A percentile compares a stretch with the other conserved stretches of the same genome.
phyloP scores from a whole-genome alignment of 495 filamentous ascomycete species.

The Penicillium psychrofluorescens region DNA sequence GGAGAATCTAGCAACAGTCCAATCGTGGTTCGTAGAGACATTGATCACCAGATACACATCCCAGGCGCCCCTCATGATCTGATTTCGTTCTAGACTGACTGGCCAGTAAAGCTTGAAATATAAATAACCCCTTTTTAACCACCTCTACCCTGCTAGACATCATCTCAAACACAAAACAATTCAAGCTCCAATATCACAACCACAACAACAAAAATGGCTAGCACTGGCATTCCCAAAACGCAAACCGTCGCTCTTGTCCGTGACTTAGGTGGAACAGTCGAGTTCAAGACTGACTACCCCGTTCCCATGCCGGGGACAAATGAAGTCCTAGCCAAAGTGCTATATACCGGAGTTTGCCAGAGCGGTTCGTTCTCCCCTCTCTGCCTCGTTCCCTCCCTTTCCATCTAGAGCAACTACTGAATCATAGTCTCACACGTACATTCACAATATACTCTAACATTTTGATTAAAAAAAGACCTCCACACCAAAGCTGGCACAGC shows the following conservation, averaged over 20 bases:
- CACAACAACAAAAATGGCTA: slow-evolving; percentile 12
- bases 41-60: not conserved
- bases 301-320: slow-evolving; percentile 34
- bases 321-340: slow-evolving; percentile 43
- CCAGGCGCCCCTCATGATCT: too few species aligned
- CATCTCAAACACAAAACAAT: not conserved
- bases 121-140: too few species aligned
- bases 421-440: not conserved
- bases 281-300: slow-evolving; percentile 41
- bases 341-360: slow-evolving; percentile 44
- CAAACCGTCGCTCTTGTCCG: slow-evolving; percentile 41
- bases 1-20: slow-evolving; percentile 6
- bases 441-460: not conserved
- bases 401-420: not conserved
- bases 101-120: too few species aligned
- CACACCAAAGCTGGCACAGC: slow-evolving; percentile 42
- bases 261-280: slow-evolving; percentile 35
- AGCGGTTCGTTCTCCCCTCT: slow-evolving; percentile 25
- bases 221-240: slow-evolving; percentile 24
- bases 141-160: too few species aligned
- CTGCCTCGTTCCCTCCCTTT: too few species aligned
- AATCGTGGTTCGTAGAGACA: not conserved
- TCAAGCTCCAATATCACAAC: not conserved
- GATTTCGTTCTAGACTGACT: too few species aligned
- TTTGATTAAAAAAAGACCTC: slow-evolving; percentile 23